phyloP scores from a whole-genome alignment of 1,139 yeast genomes.

The Geotrichum restrictum region DNA sequence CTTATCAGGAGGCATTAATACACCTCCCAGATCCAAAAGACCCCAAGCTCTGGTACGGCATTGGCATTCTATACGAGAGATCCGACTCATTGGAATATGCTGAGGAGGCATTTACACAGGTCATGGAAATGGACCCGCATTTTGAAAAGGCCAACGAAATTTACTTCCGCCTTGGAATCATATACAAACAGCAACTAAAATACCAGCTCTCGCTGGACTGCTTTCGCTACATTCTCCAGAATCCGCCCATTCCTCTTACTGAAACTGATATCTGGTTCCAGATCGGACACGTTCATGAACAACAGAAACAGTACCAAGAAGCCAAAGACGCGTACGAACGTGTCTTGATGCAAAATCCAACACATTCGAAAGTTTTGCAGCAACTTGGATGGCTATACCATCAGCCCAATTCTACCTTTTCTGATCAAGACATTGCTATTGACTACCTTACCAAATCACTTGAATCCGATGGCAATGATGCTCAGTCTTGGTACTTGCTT shows the following conservation, averaged over 20 bases:
- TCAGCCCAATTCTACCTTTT: constrained; percentile 66
- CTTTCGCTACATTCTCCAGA: constrained; percentile 81
- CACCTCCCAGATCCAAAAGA: constrained; percentile 90
- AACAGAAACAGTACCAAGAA: constrained; percentile 83
- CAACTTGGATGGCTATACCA: constrained; percentile 94
- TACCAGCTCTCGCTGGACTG: constrained; percentile 85
- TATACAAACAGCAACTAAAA: constrained; percentile 91
- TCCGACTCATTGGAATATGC: constrained; percentile 96
- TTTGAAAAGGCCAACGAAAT: constrained; percentile 96
- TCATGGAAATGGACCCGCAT: constrained; percentile 91
- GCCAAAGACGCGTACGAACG: constrained; percentile 95
- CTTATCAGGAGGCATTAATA: constrained; percentile 91
- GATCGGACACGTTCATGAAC: constrained; percentile 92
- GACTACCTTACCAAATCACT: constrained; percentile 78
- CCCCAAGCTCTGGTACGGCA: constrained; percentile 97
- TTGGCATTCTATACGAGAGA: constrained; percentile 90
- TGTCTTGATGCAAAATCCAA: constrained; percentile 82
- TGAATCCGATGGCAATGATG: constrained; percentile 85
- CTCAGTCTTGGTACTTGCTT: constrained; percentile 94
- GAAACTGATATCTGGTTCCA: constrained; percentile 99
- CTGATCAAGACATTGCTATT: constrained; percentile 80
- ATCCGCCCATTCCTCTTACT: constrained; percentile 93
- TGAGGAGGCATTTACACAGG: constrained; percentile 95
- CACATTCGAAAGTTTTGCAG: constrained; percentile 91
- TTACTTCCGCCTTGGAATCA: constrained; percentile 90